Evolutionary conservation across 129 eudicot genomes (phyloP), one percentile per base, ranked within the genome.

Genomic region (Tanacetum coccineum): DNA sequence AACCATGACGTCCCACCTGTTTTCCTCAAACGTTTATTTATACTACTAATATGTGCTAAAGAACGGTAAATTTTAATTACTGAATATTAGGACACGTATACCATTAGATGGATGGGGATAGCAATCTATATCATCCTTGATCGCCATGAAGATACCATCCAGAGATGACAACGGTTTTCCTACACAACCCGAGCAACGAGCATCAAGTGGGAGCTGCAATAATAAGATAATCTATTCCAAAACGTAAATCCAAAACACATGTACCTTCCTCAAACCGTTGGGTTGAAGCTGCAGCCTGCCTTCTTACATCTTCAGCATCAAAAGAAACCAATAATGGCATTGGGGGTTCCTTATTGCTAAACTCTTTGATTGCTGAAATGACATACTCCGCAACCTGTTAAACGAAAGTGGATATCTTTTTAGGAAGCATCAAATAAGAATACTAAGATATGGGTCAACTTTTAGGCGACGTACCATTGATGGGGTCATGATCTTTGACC

Each of bases 91-190:
- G 40, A 40, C 8, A 15, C 48, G 13, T 28, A 53, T 71, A 78
- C 93, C 97, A 74, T 81, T 91, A 1, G 97, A 68, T 67, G 90
- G 97, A 74, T 87, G 82, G 55, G 97, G 96, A 76, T 68, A 81
- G 72, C 95, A 87, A 75, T 87, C 97, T 70, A 91, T 87, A 79
- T 92, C 98, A 78, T 92, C 98, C 87, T 92, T 92, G 75, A 92
- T 86, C 30, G 98, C 98, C 80, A 92, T 78, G 76, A 92, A 88
- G 66, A 81, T 85, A 63, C 98, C 98, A 76, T 92, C 98, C 78
- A 91, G 81, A 47, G 79, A 58, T 25, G 97, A 91, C 71, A 91
- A 45, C 44, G 93, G 90, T 51, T 73, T 81, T 63, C 97, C 97
- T 91, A 81, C 81, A 83, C 54, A 70, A 70, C 49, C 49, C 70